Percentiles rank a stretch among this genome's conserved stretches.
phyloP scores from a whole-genome alignment of 805 yeast genomes.

The Yarrowia hollandica region DNA sequence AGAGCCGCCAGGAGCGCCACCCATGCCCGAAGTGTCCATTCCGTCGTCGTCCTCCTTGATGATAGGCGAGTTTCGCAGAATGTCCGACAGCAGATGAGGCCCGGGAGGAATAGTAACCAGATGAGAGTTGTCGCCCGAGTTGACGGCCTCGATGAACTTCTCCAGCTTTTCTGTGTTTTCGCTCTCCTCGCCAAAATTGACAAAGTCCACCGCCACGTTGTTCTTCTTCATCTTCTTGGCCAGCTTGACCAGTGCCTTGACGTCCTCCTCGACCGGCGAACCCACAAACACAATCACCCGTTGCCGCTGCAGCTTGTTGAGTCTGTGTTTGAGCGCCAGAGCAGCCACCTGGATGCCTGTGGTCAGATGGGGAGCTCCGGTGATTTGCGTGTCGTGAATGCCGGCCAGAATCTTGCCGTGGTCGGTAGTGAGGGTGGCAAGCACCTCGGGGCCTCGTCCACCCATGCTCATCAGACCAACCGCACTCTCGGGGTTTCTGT shows the following conservation, averaged over 20 bases:
- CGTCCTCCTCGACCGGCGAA: slow-evolving; percentile 70
- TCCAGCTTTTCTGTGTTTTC: slow-evolving; percentile 76
- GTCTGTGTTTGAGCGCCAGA: slow-evolving; percentile 92
- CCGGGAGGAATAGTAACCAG: slow-evolving; percentile 87
- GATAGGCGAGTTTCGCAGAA: slow-evolving; percentile 72
- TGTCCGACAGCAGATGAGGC: slow-evolving; percentile 78
- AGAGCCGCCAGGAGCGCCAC: slow-evolving; percentile 39
- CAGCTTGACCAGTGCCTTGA: slow-evolving; percentile 71
- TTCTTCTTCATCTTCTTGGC: slow-evolving; percentile 94
- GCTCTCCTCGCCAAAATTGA: slow-evolving; percentile 88
- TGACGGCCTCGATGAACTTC: slow-evolving; percentile 70
- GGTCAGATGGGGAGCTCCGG: slow-evolving; percentile 66
- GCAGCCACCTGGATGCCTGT: slow-evolving; percentile 92
- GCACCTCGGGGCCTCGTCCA: slow-evolving; percentile 76
- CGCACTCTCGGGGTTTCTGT: slow-evolving; percentile 89
- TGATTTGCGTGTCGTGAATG: slow-evolving; percentile 70
- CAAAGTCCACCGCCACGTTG: slow-evolving; percentile 81
- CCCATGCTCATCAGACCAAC: slow-evolving; percentile 90
- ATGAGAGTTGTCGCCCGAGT: slow-evolving; percentile 62
- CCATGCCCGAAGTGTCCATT: slow-evolving; percentile 48
- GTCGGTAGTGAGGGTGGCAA: slow-evolving; percentile 83
- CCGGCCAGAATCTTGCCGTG: slow-evolving; percentile 84
- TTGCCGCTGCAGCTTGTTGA: slow-evolving; percentile 87
- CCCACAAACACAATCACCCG: slow-evolving; percentile 89
- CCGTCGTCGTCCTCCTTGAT: slow-evolving; percentile 59